Conservation (phyloP, 176 grass and related monocot genomes). For the Carex kokanica region DNA sequence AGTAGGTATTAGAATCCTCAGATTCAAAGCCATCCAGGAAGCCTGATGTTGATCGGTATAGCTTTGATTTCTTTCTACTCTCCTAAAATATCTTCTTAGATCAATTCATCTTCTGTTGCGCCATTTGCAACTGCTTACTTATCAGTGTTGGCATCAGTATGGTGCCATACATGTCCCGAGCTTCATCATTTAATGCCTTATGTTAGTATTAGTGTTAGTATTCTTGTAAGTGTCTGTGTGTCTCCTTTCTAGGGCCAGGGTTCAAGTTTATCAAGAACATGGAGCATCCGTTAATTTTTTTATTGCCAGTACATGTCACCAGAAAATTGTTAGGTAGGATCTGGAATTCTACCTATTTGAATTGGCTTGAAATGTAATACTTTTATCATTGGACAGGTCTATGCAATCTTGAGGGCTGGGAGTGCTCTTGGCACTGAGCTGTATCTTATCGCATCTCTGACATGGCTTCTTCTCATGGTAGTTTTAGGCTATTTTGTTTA, state of each 20-base stretch:
- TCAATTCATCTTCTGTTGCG: neutral
- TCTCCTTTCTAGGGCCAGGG: neutral
- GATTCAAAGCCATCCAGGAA: neutral
- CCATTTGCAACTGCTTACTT: neutral
- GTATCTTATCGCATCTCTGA: constrained; percentile 38
- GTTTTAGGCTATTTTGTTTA: constrained; percentile 41
- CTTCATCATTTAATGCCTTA: neutral
- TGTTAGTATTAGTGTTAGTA: neutral
- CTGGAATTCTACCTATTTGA: neutral
- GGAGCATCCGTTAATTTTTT: neutral
- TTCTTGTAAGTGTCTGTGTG: neutral
- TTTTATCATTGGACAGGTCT: constrained; percentile 30
- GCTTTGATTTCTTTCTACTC: neutral
- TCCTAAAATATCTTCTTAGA: neutral
- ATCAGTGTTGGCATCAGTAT: neutral
- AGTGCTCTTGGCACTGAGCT: constrained; percentile 34
- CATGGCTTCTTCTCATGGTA: constrained; percentile 38
- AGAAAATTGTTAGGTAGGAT: neutral
- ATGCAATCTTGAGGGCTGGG: constrained; percentile 30
- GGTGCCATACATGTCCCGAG: neutral
- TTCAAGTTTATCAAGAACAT: neutral
- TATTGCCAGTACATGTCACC: neutral
- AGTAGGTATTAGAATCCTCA: neutral
- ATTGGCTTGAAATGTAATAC: neutral
- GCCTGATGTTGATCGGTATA: neutral